Evolutionary conservation across 805 yeast genomes (phyloP).

Genomic region (Jamesozyma jinghongensis): DNA sequence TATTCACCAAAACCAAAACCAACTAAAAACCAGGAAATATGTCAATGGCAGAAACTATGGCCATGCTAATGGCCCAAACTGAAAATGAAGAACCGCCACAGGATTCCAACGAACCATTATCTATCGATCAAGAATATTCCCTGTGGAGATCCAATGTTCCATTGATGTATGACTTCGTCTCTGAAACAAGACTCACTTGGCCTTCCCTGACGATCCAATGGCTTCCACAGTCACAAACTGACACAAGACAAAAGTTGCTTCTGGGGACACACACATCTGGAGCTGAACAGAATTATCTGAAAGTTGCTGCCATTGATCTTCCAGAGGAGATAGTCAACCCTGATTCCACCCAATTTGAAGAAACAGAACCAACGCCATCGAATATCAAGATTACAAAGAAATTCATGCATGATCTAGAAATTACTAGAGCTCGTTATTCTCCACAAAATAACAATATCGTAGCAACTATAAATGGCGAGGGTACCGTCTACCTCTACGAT

Average conservation of each 20-base stretch:
- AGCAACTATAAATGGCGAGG: conserved; percentile 62
- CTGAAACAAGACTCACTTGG: conserved; percentile 74
- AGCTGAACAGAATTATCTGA: conserved; percentile 55
- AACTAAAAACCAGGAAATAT: neutral
- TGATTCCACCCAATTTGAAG: conserved; percentile 11
- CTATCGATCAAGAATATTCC: conserved; percentile 51
- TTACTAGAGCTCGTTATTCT: conserved; percentile 63
- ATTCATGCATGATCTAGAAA: conserved; percentile 51
- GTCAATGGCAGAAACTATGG: neutral
- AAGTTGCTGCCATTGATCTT: conserved; percentile 52
- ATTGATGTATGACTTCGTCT: conserved; percentile 73
- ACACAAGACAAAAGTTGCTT: conserved; percentile 42
- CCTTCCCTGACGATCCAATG: conserved; percentile 75
- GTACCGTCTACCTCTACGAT: conserved; percentile 50
- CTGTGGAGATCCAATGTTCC: conserved; percentile 77
- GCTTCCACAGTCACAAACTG: conserved; percentile 38
- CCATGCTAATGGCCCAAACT: neutral
- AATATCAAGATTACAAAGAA: conserved; percentile 55
- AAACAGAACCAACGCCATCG: conserved; percentile 26
- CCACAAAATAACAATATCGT: conserved; percentile 49
- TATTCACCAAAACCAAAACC: no score
- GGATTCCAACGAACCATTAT: conserved; percentile 7
- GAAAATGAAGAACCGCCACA: neutral
- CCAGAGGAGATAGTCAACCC: conserved; percentile 30
- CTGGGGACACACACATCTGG: conserved; percentile 72